Percentiles rank a stretch among this genome's conserved stretches.
phyloP scores from a whole-genome alignment of 2,329 filamentous ascomycete species.

The Clonostachys chloroleuca region DNA sequence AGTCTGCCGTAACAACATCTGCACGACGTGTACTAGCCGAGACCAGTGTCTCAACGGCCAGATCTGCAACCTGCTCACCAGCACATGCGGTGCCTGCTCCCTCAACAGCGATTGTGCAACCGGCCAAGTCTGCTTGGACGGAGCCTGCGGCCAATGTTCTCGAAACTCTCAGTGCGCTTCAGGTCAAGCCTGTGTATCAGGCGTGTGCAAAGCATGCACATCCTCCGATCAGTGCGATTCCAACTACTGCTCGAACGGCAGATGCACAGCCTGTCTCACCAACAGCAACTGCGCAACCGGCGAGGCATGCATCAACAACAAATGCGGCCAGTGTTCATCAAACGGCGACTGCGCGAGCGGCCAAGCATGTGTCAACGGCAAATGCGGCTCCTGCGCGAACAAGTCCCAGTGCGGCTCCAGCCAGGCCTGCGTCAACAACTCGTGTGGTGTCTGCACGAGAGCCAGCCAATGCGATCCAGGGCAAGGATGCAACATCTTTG shows the following conservation, averaged over 20 bases:
- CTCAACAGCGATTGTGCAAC: constrained; percentile 3
- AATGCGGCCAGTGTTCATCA: neutral
- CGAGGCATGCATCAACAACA: neutral
- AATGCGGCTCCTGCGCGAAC: neutral
- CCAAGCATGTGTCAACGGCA: constrained; percentile 2
- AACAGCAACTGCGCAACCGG: neutral
- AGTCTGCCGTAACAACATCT: constrained; percentile 3
- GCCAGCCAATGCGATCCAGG: constrained; percentile 3
- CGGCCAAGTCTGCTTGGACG: constrained; percentile 4
- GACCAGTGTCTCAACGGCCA: constrained; percentile 3
- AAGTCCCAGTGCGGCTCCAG: neutral
- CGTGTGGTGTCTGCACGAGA: constrained; percentile 4
- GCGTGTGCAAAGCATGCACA: neutral
- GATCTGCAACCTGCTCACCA: constrained; percentile 3
- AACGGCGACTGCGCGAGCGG: constrained; percentile 3
- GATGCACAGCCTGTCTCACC: neutral
- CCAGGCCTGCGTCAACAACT: constrained; percentile 2
- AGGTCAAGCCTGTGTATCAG: neutral
- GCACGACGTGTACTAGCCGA: constrained; percentile 2
- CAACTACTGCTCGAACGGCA: too few relatives aligned
- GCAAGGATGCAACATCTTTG: neutral
- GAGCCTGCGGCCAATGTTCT: constrained; percentile 1
- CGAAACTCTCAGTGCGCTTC: neutral
- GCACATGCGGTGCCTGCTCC: constrained; percentile 7
- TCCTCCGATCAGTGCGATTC: too few relatives aligned